Conservation (phyloP, 768 basidiomycete genomes). For the Lenzites betulinus region DNA sequence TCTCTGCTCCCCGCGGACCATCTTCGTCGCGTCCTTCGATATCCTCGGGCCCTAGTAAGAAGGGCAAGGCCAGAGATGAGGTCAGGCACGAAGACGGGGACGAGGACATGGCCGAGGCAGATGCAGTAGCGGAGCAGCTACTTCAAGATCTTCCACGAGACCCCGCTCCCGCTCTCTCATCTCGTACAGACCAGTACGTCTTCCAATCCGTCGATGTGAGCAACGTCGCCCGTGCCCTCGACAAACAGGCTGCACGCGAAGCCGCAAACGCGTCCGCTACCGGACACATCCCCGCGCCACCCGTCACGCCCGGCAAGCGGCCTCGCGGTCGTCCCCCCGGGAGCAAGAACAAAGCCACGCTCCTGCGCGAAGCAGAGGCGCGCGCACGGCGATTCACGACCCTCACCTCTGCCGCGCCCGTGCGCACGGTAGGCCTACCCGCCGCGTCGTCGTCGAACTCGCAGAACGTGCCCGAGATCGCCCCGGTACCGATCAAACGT, state of each 20-base stretch:
- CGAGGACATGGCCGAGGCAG: background rate
- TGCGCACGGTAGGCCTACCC: background rate
- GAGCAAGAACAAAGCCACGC: slow-evolving; percentile 15
- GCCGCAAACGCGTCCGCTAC: background rate
- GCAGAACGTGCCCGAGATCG: background rate
- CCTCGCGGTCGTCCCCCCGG: slow-evolving; percentile 8
- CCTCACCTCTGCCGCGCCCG: background rate
- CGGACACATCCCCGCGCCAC: background rate
- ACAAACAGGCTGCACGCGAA: slow-evolving; percentile 2
- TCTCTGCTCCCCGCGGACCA: background rate
- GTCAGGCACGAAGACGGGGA: background rate
- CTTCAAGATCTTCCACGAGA: background rate
- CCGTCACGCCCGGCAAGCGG: background rate
- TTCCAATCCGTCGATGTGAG: slow-evolving; percentile 1
- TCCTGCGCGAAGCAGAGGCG: slow-evolving; percentile 5
- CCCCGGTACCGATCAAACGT: slow-evolving; percentile 10
- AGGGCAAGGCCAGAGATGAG: background rate
- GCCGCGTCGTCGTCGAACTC: background rate
- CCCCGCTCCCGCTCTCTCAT: background rate
- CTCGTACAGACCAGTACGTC: background rate
- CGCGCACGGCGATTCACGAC: background rate
- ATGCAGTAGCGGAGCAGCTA: background rate
- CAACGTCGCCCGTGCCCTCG: background rate
- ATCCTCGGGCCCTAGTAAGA: background rate
- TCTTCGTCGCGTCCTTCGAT: background rate